These are phyloP conservation scores for Sporothrix luriei DNA, from an alignment of 2,329 filamentous ascomycete genomes.

Conservation along the genomic window DNA sequence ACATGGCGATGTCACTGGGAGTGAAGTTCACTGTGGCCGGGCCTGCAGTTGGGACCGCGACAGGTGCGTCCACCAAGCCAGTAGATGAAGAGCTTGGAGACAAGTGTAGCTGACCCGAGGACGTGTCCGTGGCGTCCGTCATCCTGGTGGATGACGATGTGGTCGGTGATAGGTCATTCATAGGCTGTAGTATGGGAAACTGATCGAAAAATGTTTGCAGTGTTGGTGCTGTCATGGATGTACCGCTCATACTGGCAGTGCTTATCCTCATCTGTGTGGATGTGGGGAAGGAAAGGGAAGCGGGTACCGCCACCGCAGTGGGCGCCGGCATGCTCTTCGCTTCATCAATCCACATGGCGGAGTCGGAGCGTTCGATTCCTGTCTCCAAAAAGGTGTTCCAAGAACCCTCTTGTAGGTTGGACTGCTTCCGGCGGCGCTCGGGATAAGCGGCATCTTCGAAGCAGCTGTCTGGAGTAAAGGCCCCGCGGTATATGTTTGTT, in stretches of 20 bases:
- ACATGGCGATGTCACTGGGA: neutral
- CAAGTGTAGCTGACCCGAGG: neutral
- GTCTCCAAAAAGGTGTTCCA: neutral
- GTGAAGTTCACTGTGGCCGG: neutral
- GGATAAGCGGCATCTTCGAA: neutral
- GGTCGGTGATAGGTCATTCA: neutral
- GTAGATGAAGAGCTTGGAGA: neutral
- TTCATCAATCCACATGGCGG: constrained; percentile 6
- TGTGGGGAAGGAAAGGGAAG: neutral
- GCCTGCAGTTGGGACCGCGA: neutral
- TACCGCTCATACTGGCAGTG: neutral
- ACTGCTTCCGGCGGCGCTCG: neutral
- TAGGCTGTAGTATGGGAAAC: neutral
- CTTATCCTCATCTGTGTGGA: neutral
- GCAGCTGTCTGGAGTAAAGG: neutral
- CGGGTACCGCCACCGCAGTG: neutral
- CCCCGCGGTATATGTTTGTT: neutral
- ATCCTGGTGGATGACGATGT: neutral
- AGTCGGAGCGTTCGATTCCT: neutral
- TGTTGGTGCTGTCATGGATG: neutral
- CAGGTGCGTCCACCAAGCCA: too few species aligned
- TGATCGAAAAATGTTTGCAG: neutral
- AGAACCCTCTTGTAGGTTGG: neutral
- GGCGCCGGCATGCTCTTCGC: neutral
- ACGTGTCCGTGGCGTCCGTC: neutral